Conservation (phyloP, 2,329 filamentous ascomycete genomes). For the Diplodia mutila region DNA sequence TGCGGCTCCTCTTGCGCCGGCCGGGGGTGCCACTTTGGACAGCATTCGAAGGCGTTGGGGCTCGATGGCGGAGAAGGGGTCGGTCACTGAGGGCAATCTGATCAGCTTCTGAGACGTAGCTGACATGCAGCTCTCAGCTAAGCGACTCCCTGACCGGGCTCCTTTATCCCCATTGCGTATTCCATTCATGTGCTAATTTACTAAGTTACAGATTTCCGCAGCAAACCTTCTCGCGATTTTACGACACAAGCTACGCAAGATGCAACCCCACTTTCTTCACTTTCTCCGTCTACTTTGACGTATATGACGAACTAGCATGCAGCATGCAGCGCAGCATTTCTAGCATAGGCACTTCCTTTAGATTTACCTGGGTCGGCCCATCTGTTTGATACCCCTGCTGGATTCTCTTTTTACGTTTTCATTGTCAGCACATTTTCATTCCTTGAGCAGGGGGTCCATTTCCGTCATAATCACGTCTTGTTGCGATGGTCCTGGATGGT, state of each 20-base stretch:
- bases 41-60: not conserved
- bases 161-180: not conserved
- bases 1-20: not conserved
- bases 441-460: conserved; percentile 8
- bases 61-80: conserved; percentile 3
- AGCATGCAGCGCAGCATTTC: conserved; percentile 2
- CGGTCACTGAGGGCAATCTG: conserved; percentile 10
- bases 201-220: not conserved
- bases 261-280: not conserved
- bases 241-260: conserved; percentile 1
- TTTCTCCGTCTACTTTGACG: not conserved
- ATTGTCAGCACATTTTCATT: not conserved
- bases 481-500: not conserved
- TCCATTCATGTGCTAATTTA: conserved; percentile 4
- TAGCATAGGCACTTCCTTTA: conserved; percentile 15
- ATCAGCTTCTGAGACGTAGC: conserved; percentile 20
- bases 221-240: not conserved
- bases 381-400: conserved; percentile 24
- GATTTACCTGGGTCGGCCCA: conserved; percentile 21
- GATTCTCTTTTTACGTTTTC: not conserved
- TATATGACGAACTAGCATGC: conserved; percentile 3
- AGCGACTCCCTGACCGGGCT: not conserved
- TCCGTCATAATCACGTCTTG: not conserved
- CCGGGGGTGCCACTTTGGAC: not conserved
- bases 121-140: not conserved